A percentile compares a stretch with the other conserved stretches of the same genome.
Evolutionary conservation across 2,329 filamentous ascomycete species (phyloP).

Genomic region (Dryadomyces sulphureus): DNA sequence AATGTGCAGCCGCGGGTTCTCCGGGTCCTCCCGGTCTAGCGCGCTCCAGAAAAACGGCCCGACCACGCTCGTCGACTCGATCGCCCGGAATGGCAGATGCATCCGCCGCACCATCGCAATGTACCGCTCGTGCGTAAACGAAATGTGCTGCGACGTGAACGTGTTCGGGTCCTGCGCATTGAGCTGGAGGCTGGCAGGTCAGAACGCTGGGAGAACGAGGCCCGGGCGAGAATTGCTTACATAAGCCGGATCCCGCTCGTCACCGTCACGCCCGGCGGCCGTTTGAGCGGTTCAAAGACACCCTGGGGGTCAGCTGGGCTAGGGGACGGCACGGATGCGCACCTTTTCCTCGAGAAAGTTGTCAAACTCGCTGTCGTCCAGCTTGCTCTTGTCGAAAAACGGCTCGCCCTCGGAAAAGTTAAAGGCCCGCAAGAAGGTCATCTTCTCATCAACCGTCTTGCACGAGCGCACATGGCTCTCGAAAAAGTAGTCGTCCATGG

Average conservation of each 20-base stretch:
- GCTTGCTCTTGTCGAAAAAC: conserved; percentile 36
- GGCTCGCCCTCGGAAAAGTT: conserved; percentile 40
- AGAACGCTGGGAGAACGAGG: background rate
- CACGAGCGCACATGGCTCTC: conserved; percentile 30
- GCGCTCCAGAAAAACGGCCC: conserved; percentile 50
- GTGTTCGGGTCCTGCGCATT: conserved; percentile 42
- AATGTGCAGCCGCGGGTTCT: conserved; percentile 42
- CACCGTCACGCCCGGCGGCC: conserved; percentile 27
- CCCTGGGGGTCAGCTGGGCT: no score
- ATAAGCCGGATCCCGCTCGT: conserved; percentile 38
- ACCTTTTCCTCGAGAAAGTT: conserved; percentile 39
- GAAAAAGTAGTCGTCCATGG: conserved; percentile 47
- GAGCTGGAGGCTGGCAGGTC: conserved; percentile 32
- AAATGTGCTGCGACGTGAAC: conserved; percentile 40
- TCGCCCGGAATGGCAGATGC: conserved; percentile 38
- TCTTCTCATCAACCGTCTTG: conserved; percentile 33
- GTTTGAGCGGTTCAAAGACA: conserved; percentile 16
- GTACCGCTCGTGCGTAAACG: conserved; percentile 34
- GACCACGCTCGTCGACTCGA: conserved; percentile 44
- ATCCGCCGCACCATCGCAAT: conserved; percentile 39
- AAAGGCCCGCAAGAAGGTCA: conserved; percentile 41
- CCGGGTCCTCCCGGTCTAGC: conserved; percentile 37
- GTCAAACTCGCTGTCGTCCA: conserved; percentile 33
- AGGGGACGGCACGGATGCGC: background rate
- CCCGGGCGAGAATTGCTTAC: conserved; percentile 24